Evolutionary conservation across 2,329 filamentous ascomycete species (phyloP), one percentile per base, ranked within the genome.

Genomic region (Cordyceps cicadae): DNA sequence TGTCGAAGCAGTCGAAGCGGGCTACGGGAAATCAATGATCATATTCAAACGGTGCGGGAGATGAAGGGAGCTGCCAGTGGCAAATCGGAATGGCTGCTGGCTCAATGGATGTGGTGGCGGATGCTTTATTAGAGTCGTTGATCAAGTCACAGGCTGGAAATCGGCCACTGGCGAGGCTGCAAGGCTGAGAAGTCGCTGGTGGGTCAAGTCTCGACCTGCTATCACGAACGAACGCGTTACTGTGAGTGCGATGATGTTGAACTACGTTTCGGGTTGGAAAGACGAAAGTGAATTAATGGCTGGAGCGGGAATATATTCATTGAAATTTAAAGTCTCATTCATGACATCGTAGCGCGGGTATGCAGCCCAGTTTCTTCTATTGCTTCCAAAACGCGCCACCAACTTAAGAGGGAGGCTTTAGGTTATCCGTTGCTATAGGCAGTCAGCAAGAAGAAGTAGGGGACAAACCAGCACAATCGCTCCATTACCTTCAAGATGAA

Each of bases 401-500:
- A 46, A 14, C 15, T 81, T 71, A 90, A 62, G 85, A 82, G 3
- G 90, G 89, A 26, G 93, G 89, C 70, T 92, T 89, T 48, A 95
- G 76, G 66, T 88, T 92, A 65, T 92, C 89, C 68, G 91, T 95
- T 45, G 89, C 90, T 95, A 65, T 49, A 32, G 3, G 21, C 56
- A 63, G 71, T 63, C 26, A 29, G 39, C 51, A 65, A 52, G 61
- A 60, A 48, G 29, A 51, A 11, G 37, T 59, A 43, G 6, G n/a
- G 15, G 58, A 50, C 6, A 7, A 9, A 19, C 1, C 15, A 14
- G 53, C 6, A 19, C 26, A 5, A 24, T 21, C 1, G 14, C 19
- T 39, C 43, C 55, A 72, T 66, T 79, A 95, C 94, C 94, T 86
- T 97, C 94, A 6, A 99, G 81, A 69, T 99, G 94, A 73, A 99